phyloP scores from a whole-genome alignment of 2,329 filamentous ascomycete genomes.

The Zymoseptoria tritici region DNA sequence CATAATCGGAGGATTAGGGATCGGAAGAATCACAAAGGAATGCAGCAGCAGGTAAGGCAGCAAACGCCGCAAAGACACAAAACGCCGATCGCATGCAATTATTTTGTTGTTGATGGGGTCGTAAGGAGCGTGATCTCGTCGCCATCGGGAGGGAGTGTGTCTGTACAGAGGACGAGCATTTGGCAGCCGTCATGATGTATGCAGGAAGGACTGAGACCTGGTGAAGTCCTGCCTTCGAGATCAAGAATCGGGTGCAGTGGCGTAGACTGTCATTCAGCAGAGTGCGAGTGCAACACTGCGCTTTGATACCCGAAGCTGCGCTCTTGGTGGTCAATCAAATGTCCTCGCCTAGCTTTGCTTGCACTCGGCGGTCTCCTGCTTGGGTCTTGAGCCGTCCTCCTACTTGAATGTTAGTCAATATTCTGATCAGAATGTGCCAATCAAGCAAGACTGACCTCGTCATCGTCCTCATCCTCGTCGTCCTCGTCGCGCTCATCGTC shows the following conservation, averaged over 20 bases:
- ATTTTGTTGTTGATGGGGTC: neutral
- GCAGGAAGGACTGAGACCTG: neutral
- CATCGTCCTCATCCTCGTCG: constrained; percentile 56
- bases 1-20: neutral
- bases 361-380: constrained; percentile 91
- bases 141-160: neutral
- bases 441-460: constrained; percentile 36
- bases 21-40: neutral
- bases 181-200: neutral
- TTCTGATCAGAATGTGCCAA: neutral
- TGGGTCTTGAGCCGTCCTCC: constrained; percentile 83
- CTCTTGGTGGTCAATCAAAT: neutral
- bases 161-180: neutral
- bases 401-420: constrained; percentile 35
- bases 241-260: neutral
- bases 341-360: constrained; percentile 67
- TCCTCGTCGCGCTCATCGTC: constrained; percentile 74
- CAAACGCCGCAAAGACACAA: neutral
- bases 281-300: neutral
- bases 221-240: neutral
- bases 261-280: neutral
- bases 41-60: neutral
- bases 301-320: neutral
- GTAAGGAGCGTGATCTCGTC: neutral
- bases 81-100: constrained; percentile 3